phyloP scores from a whole-genome alignment of 768 basidiomycete genomes.

The Hygrophoropsis aurantiaca region DNA sequence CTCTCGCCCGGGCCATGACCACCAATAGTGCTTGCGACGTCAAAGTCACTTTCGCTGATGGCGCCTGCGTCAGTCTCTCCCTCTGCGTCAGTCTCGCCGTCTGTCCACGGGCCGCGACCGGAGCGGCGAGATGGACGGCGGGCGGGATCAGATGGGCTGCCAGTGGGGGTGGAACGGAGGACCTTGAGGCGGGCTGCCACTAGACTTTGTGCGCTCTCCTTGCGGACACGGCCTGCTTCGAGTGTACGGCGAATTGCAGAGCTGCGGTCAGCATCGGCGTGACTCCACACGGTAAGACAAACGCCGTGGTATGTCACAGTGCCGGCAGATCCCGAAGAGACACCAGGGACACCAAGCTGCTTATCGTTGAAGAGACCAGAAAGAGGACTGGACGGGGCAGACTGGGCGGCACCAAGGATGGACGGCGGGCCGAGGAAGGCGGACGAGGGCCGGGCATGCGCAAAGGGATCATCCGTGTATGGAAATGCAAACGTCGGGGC shows the following conservation, averaged over 20 bases:
- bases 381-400: constrained; percentile 23
- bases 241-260: constrained; percentile 81
- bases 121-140: constrained; percentile 60
- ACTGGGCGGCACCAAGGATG: constrained; percentile 41
- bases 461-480: constrained; percentile 74
- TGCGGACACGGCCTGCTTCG: constrained; percentile 74
- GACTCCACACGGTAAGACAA: constrained; percentile 93
- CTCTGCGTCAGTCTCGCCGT: constrained; percentile 74
- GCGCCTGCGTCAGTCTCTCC: constrained; percentile 72
- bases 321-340: constrained; percentile 26
- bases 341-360: constrained; percentile 28
- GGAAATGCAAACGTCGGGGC: constrained; percentile 69
- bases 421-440: constrained; percentile 80
- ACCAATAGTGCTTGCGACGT: constrained; percentile 69
- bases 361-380: constrained; percentile 32
- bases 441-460: constrained; percentile 67
- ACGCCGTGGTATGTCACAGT: constrained; percentile 83
- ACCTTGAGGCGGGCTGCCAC: constrained; percentile 67
- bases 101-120: constrained; percentile 70
- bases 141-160: constrained; percentile 48
- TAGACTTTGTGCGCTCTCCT: constrained; percentile 76
- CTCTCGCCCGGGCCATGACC: constrained; percentile 86
- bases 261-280: constrained; percentile 86
- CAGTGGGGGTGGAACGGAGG: constrained; percentile 54
- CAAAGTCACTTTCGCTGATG: constrained; percentile 85